phyloP scores from a whole-genome alignment of 495 filamentous ascomycete species.

The Darksidea phi region DNA sequence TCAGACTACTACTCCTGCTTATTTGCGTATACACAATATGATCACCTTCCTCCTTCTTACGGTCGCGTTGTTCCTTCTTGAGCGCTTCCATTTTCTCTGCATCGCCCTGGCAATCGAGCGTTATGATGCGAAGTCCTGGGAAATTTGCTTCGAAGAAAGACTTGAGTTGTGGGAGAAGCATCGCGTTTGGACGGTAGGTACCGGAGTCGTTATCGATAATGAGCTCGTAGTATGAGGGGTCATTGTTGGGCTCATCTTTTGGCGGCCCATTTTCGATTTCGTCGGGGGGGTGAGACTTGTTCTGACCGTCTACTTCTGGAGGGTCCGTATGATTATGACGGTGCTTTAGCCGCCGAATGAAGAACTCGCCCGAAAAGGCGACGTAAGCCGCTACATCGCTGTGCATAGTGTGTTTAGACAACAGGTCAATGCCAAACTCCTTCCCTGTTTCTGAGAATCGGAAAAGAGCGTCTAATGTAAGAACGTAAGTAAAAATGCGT shows the following conservation, averaged over 20 bases:
- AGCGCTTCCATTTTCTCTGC: constrained; percentile 61
- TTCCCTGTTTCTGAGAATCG: constrained; percentile 94
- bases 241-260: constrained; percentile 45
- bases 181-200: constrained; percentile 83
- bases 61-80: constrained; percentile 62
- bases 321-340: constrained; percentile 25
- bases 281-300: constrained; percentile 40
- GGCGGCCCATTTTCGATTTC: constrained; percentile 46
- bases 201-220: constrained; percentile 94
- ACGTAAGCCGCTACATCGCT: constrained; percentile 86
- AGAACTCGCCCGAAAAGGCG: constrained; percentile 90
- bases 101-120: constrained; percentile 65
- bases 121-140: constrained; percentile 67
- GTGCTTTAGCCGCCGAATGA: constrained; percentile 66
- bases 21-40: constrained; percentile 66
- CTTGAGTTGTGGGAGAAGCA: constrained; percentile 66
- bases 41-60: constrained; percentile 62
- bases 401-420: constrained; percentile 95
- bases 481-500: constrained; percentile 85
- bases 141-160: constrained; percentile 68
- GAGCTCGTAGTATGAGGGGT: constrained; percentile 75
- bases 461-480: constrained; percentile 80
- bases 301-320: constrained; percentile 30
- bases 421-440: constrained; percentile 87
- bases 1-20: constrained; percentile 54